phyloP scores from a whole-genome alignment of 2,329 filamentous ascomycete genomes.

The Apiospora saccharicola region DNA sequence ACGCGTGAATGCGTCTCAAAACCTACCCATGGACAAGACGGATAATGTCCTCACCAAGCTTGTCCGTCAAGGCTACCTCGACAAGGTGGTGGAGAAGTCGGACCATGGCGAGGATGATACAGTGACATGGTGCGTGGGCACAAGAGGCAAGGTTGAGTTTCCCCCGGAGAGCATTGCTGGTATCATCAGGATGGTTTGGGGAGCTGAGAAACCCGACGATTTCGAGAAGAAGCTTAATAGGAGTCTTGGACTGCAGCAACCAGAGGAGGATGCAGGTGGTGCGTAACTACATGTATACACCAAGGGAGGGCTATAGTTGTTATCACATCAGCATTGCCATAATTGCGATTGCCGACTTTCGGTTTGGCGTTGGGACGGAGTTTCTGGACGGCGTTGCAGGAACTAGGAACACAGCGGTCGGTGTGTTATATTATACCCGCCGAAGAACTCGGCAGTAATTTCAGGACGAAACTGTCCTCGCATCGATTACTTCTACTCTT shows the following conservation, averaged over 20 bases:
- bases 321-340: neutral
- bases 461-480: neutral
- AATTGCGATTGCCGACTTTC: neutral
- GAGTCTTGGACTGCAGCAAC: conserved; percentile 62
- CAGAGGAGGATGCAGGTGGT: neutral
- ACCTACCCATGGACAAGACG: conserved; percentile 78
- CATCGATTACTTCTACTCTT: neutral
- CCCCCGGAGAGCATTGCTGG: conserved; percentile 77
- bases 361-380: neutral
- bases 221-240: conserved; percentile 66
- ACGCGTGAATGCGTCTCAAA: conserved; percentile 77
- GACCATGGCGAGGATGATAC: conserved; percentile 72
- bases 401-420: neutral
- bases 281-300: neutral
- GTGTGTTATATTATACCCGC: conserved; percentile 18
- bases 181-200: conserved; percentile 70
- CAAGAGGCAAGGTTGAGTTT: conserved; percentile 85
- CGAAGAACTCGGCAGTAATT: neutral
- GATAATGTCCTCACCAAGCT: conserved; percentile 78
- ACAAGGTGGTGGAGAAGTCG: conserved; percentile 72
- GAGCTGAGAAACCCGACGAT: conserved; percentile 58
- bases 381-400: conserved; percentile 11
- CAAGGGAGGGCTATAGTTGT: neutral
- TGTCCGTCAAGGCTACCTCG: conserved; percentile 83
- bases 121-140: conserved; percentile 84